These are phyloP conservation scores for Cordyceps cateniannulata DNA, from an alignment of 2,329 filamentous ascomycete species.

Conservation along the genomic window DNA sequence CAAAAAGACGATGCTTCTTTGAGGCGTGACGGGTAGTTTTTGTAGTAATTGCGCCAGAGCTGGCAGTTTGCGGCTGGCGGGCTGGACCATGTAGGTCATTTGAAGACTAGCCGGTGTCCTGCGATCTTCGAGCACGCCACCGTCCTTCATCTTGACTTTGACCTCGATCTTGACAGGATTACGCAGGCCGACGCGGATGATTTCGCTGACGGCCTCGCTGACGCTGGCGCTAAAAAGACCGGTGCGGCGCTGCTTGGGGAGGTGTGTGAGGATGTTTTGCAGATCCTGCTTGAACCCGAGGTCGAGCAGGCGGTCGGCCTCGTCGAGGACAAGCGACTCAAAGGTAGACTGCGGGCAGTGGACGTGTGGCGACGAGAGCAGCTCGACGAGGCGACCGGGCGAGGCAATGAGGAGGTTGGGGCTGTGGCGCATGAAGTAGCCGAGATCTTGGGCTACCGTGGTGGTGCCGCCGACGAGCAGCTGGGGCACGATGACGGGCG, in stretches of 20 bases:
- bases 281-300: constrained; percentile 90
- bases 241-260: constrained; percentile 90
- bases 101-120: constrained; percentile 87
- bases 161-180: constrained; percentile 95
- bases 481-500: constrained; percentile 68
- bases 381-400: constrained; percentile 80
- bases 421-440: constrained; percentile 72
- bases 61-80: constrained; percentile 74
- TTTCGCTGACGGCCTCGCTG: constrained; percentile 89
- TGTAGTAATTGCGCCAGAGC: constrained; percentile 64
- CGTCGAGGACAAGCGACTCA: constrained; percentile 86
- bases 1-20: constrained; percentile 85
- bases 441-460: constrained; percentile 80
- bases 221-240: constrained; percentile 93
- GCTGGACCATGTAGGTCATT: constrained; percentile 75
- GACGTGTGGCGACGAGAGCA: constrained; percentile 79
- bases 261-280: constrained; percentile 71
- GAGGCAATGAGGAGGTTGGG: constrained; percentile 89
- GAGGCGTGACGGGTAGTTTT: constrained; percentile 63
- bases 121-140: constrained; percentile 66
- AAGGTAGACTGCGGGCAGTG: constrained; percentile 85
- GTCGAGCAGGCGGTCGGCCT: constrained; percentile 88
- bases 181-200: constrained; percentile 83
- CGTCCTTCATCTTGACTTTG: constrained; percentile 71
- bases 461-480: constrained; percentile 75